A percentile compares a stretch with the other conserved stretches of the same genome.
Evolutionary conservation across 306 rosid genomes (phyloP).

Genomic region (Ammopiptanthus mongolicus): DNA sequence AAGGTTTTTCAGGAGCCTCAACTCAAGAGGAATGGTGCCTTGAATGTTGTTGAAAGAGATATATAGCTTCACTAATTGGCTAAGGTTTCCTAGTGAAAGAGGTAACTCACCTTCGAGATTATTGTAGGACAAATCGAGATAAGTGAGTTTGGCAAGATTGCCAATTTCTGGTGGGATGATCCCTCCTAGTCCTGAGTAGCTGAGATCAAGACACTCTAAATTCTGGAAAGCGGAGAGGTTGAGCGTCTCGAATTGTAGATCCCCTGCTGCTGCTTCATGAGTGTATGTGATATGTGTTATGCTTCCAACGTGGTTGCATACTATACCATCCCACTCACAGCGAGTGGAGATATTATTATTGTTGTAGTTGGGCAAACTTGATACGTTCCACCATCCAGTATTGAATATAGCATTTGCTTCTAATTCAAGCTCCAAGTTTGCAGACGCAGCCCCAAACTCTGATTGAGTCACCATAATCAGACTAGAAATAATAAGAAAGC

Average conservation of each 20-base stretch:
- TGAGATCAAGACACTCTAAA: not conserved
- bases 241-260: not conserved
- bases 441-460: not conserved
- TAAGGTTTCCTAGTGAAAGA: not conserved
- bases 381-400: not conserved
- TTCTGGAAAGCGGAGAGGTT: not conserved
- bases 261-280: accelerated
- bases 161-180: not conserved
- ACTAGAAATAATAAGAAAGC: not conserved
- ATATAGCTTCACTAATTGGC: not conserved
- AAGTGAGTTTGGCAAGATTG: not conserved
- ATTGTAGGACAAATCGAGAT: not conserved
- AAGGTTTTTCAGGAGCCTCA: not conserved
- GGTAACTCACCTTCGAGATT: not conserved
- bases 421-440: not conserved
- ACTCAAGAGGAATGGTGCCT: not conserved
- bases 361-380: no score
- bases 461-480: not conserved
- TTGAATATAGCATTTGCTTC: not conserved
- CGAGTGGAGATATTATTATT: not conserved
- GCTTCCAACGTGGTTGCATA: not conserved
- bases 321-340: not conserved
- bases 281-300: not conserved
- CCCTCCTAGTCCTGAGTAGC: not conserved
- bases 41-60: not conserved